phyloP scores from a whole-genome alignment of 2,329 filamentous ascomycete species.

The Ascochyta fabae region DNA sequence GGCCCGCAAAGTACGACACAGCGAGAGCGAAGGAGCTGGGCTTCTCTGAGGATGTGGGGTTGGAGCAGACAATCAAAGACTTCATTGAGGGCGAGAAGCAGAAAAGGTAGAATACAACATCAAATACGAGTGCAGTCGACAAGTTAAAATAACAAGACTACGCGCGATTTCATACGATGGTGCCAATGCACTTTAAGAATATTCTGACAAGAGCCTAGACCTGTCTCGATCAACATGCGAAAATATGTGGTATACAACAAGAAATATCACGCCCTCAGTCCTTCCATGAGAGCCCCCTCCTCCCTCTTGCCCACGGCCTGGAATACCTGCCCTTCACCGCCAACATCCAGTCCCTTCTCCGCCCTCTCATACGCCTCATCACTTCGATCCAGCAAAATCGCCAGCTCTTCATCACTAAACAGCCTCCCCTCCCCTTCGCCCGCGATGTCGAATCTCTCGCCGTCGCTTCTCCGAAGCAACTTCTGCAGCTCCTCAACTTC shows the following conservation, averaged over 20 bases:
- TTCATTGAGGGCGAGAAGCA: slow-evolving; percentile 46
- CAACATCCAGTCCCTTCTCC: slow-evolving; percentile 77
- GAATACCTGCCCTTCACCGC: slow-evolving; percentile 65
- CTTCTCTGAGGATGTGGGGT: slow-evolving; percentile 56
- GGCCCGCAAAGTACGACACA: slow-evolving; percentile 63
- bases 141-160: too few species aligned
- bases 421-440: slow-evolving; percentile 67
- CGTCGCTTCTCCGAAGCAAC: slow-evolving; percentile 67
- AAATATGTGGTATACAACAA: not conserved
- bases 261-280: slow-evolving; percentile 49
- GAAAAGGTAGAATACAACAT: slow-evolving; percentile 10
- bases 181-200: too few species aligned
- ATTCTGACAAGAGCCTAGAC: too few species aligned
- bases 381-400: slow-evolving; percentile 77
- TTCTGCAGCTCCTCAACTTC: slow-evolving; percentile 57
- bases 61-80: slow-evolving; percentile 56
- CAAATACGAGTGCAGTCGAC: not conserved
- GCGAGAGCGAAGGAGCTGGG: slow-evolving; percentile 63
- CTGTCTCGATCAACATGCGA: not conserved
- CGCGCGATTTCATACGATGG: too few species aligned
- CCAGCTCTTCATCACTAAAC: slow-evolving; percentile 76
- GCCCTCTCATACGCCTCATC: slow-evolving; percentile 73
- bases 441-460: slow-evolving; percentile 65
- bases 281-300: slow-evolving; percentile 58
- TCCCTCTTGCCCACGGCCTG: slow-evolving; percentile 81